Evolutionary conservation across 2,329 filamentous ascomycete species (phyloP), one percentile per base, ranked within the genome.

Genomic region (Colletotrichum lupini): DNA sequence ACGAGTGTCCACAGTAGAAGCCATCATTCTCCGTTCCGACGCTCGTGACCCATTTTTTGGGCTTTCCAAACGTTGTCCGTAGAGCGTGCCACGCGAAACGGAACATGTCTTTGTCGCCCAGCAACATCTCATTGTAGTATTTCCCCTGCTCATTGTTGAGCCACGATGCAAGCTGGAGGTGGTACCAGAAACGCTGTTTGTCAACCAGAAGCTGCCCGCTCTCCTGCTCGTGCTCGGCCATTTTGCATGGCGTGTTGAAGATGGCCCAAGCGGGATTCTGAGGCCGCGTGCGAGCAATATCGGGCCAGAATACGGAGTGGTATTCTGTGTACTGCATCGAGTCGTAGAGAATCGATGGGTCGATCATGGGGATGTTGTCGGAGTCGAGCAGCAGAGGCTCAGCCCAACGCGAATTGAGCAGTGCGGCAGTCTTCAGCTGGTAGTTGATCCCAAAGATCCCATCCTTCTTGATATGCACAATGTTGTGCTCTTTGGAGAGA

Each of bases 81-180:
- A 72, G 42, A 4, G 69, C 63, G 19, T 72, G 69, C 57, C 69
- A 72, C 3, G 65, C 69, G 11, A 72, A 72, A n/a, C 69, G 69
- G 59, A 69, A 72, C 65, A 63, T 72, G 55, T 72, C 69, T 46
- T 72, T 72, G 66, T 72, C 69, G 22, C 69, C 69, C 4, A 72
- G 16, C 5, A 72, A 16, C 3, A 69, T 37, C 22, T 64, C 65
- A 12, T 63, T 59, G 46, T 72, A 72, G 32, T 69, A 69, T 19
- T 59, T 55, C 5, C 66, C 69, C 26, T 72, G 66, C 32, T 72
- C 69, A 0, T 72, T 69, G 32, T 72, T 72, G 26, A 72, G 42
- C 69, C 69, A 72, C 11, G 66, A 72, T 7, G 69, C 69, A 9
- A 72, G 66, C n/a, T 72, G 69, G 0, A 72, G 59, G 11, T 72